phyloP scores from a whole-genome alignment of 495 filamentous ascomycete genomes.

The Xylaria nigripes region DNA sequence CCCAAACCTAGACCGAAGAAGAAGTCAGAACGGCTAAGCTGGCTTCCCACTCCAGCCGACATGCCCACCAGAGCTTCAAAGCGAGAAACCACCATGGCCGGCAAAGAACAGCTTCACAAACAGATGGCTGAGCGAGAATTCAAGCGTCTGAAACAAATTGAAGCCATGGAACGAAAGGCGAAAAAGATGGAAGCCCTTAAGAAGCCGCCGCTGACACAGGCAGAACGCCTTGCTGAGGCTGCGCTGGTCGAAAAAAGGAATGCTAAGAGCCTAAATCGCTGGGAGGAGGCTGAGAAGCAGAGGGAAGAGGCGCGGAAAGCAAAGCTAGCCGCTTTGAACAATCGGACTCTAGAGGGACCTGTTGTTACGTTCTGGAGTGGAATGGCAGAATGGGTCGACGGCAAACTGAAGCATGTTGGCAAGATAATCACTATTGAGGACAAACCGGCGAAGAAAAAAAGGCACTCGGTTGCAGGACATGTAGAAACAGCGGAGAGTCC shows the following conservation, averaged over 20 bases:
- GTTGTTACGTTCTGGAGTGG: conserved; percentile 94
- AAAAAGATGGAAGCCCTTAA: conserved; percentile 67
- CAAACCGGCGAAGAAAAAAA: conserved; percentile 42
- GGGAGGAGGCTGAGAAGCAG: conserved; percentile 85
- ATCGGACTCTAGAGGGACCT: conserved; percentile 76
- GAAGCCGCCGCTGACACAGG: conserved; percentile 78
- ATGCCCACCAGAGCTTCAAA: conserved; percentile 74
- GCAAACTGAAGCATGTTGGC: conserved; percentile 65
- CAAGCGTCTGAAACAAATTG: conserved; percentile 66
- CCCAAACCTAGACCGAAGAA: conserved; percentile 67
- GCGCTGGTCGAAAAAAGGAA: conserved; percentile 76
- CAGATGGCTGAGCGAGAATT: conserved; percentile 78
- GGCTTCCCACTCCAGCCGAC: conserved; percentile 74
- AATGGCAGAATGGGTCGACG: conserved; percentile 58
- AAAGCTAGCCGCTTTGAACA: conserved; percentile 77
- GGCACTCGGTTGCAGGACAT: conserved; percentile 27
- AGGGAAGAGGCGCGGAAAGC: conserved; percentile 72
- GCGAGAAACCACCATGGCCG: conserved; percentile 72
- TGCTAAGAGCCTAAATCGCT: conserved; percentile 82
- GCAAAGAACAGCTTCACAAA: conserved; percentile 72
- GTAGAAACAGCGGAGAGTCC: conserved; percentile 15
- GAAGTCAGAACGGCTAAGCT: conserved; percentile 85
- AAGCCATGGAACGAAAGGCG: conserved; percentile 81
- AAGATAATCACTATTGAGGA: conserved; percentile 56
- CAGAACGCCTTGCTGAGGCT: conserved; percentile 76